Evolutionary conservation across 139 green algal genomes (phyloP).

Genomic region (Chlamydomonas incerta): DNA sequence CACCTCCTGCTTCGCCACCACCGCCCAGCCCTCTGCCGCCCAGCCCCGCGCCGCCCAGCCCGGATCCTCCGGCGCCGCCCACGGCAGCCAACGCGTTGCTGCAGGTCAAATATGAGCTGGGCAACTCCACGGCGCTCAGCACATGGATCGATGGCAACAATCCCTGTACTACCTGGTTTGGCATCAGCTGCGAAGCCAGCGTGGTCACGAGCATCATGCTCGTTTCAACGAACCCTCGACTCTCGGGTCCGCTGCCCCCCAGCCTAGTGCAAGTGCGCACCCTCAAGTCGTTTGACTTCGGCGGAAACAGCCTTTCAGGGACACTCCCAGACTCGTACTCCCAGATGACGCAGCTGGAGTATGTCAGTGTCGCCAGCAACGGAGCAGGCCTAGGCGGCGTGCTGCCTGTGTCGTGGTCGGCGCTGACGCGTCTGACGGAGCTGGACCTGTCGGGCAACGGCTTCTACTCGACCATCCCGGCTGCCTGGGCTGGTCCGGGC

Average conservation of each 20-base stretch:
- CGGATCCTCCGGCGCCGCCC: too few species aligned
- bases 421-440: not conserved
- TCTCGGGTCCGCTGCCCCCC: not conserved
- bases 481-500: not conserved
- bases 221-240: not conserved
- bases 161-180: not conserved
- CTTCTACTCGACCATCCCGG: not conserved
- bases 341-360: not conserved
- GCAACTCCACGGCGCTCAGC: not conserved
- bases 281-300: not conserved
- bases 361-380: conserved; percentile 40
- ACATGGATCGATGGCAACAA: not conserved
- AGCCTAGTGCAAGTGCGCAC: not conserved
- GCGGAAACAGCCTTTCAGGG: not conserved
- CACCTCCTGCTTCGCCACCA: too few species aligned
- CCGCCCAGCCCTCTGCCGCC: too few species aligned
- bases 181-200: not conserved
- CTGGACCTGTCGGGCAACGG: conserved; percentile 42
- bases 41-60: too few species aligned
- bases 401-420: conserved; percentile 23
- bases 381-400: conserved; percentile 3
- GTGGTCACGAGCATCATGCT: not conserved
- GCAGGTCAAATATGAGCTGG: not conserved
- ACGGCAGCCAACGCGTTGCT: not conserved
- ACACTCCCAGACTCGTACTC: not conserved